Base-by-base conservation (phyloP, 2,329 filamentous ascomycete genomes). In the Sporothrix brasiliensis region DNA sequence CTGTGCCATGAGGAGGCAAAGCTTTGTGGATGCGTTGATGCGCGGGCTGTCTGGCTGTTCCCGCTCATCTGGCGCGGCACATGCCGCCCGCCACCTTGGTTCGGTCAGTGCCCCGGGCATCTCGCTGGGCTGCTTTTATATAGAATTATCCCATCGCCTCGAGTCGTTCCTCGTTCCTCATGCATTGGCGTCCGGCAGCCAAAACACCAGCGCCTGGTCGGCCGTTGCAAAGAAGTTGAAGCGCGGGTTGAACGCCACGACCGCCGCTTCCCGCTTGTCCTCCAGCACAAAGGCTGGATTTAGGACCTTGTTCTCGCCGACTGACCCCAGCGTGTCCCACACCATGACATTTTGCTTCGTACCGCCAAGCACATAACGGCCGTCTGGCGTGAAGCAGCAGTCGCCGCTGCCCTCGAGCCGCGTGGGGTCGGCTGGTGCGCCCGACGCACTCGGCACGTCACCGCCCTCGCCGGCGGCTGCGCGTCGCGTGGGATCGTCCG, bases 191-290 rank as follows among this genome's bases (percentile, higher is more conserved):
- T 93, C 91, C 0, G 91, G 91, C 49, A 92, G 79, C 91, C 91
- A 94, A 75, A 94, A 92, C 24, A 92, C 81, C 72, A 93, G 83
- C 69, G 97, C 93, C 77, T 91, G 91, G 76, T 98, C 94, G 3
- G 93, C 95, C 58, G 91, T 95, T 10, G 93, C 94, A 74, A 98
- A 86, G 82, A 97, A 89, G 79, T 98, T 97, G 80, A 91, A 95
- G 66, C 94, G 87, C 34, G 94, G 95, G 78, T 97, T 98, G 79
- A 93, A 95, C 27, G 91, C 92, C 54, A 97, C 84, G 14, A 97
- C 86, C 0, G 91, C 91, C 4, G 88, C 88, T 80, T 88, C 89
- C 78, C 84, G 88, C 81, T 86, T 87, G 74, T 90, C 89, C 53
- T 90, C 88, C 61, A 91, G 81, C 61, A 87, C 88, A 79, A 85